Evolutionary conservation across 2,329 filamentous ascomycete genomes (phyloP).

Genomic region (Dactylonectria estremocensis): DNA sequence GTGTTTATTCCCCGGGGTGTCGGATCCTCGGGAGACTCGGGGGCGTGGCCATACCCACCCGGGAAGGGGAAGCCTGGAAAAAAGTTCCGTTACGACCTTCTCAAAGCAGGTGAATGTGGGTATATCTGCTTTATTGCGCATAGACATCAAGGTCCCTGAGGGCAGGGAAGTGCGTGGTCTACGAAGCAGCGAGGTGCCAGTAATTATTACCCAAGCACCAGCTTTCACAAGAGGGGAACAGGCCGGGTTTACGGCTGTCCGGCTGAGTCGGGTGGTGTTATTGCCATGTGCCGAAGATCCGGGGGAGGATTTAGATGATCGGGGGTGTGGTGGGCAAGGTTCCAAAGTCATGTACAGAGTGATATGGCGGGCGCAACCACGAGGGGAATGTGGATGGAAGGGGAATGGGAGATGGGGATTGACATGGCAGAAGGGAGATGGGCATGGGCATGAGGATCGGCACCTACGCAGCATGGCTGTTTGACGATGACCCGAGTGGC

Average conservation of each 20-base stretch:
- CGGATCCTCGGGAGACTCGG: conserved; percentile 7
- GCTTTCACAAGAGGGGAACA: not conserved
- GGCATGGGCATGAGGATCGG: conserved; percentile 23
- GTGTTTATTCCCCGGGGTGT: conserved; percentile 1
- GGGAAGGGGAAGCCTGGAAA: conserved; percentile 4
- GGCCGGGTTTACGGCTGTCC: conserved; percentile 12
- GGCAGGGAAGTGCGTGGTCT: too few relatives aligned
- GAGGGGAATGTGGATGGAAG: not conserved
- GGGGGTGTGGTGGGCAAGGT: not conserved
- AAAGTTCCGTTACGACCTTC: conserved; percentile 43
- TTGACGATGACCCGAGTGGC: conserved; percentile 10
- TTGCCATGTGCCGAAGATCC: conserved; percentile 24
- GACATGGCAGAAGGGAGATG: conserved; percentile 1
- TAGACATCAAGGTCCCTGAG: not conserved
- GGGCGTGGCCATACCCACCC: conserved; percentile 19
- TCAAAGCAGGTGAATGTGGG: conserved; percentile 39
- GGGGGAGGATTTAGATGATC: conserved; percentile 22
- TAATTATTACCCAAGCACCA: not conserved
- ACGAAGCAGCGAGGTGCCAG: not conserved
- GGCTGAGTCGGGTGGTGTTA: conserved; percentile 16
- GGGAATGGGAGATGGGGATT: too few relatives aligned
- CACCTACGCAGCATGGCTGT: conserved; percentile 23
- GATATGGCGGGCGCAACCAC: conserved; percentile 10
- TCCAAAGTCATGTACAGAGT: not conserved
- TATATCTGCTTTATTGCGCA: not conserved